Evolutionary conservation across 306 rosid genomes (phyloP).

Genomic region (Glycyrrhiza uralensis): DNA sequence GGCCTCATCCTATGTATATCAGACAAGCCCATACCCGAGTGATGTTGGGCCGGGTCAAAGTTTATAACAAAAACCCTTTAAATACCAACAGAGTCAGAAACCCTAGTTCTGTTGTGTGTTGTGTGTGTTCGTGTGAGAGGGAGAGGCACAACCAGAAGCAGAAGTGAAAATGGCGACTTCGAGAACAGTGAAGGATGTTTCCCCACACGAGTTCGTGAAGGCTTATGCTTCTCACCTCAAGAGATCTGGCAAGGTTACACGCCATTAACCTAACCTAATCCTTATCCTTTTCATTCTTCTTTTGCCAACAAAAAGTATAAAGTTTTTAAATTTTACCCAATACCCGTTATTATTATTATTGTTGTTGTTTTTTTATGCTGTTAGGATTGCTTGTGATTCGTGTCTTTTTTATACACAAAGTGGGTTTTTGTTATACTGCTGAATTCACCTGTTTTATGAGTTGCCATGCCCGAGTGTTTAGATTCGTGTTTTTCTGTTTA

Average conservation of each 20-base stretch:
- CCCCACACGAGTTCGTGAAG: constrained; percentile 42
- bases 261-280: neutral
- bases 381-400: neutral
- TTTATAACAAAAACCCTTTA: neutral
- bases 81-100: neutral
- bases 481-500: neutral
- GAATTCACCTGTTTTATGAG: neutral
- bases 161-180: constrained; percentile 32
- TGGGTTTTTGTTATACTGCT: neutral
- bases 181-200: constrained; percentile 39
- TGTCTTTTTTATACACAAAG: neutral
- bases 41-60: neutral
- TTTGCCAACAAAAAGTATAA: neutral
- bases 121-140: neutral
- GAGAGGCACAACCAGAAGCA: neutral
- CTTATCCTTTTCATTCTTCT: neutral
- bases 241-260: constrained; percentile 38
- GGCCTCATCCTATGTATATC: neutral
- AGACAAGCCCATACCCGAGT: neutral
- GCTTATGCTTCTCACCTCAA: constrained; percentile 43
- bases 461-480: neutral
- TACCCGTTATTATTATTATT: neutral
- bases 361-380: neutral
- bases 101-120: neutral
- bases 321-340: neutral